Conservation (phyloP, 2,329 filamentous ascomycete genomes). For the Aspergillus chevalieri region DNA sequence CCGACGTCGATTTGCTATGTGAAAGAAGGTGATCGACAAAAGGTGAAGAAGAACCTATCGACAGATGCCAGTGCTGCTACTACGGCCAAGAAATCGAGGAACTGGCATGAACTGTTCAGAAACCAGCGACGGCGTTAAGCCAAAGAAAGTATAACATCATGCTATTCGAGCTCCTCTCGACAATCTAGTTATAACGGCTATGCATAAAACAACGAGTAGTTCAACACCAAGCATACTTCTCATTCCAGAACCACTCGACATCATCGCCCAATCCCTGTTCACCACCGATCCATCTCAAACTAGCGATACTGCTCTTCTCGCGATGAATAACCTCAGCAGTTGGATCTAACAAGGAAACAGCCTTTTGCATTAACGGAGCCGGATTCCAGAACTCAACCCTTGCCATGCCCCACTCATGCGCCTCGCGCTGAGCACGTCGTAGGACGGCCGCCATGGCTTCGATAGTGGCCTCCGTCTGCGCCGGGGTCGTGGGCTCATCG, state of each 20-base stretch:
- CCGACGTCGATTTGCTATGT: constrained; percentile 33
- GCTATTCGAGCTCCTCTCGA: too few species aligned
- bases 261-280: constrained; percentile 30
- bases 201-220: not conserved
- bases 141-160: not conserved
- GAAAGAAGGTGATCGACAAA: constrained; percentile 24
- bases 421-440: constrained; percentile 62
- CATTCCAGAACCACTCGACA: constrained; percentile 43
- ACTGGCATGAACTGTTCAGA: constrained; percentile 42
- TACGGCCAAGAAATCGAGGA: constrained; percentile 31
- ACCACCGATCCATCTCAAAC: constrained; percentile 43
- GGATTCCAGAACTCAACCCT: constrained; percentile 83
- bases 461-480: constrained; percentile 46
- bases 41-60: constrained; percentile 18
- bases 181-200: not conserved
- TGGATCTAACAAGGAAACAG: constrained; percentile 34
- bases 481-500: constrained; percentile 31
- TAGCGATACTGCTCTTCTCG: constrained; percentile 42
- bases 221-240: constrained; percentile 48
- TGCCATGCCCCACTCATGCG: constrained; percentile 62
- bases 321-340: constrained; percentile 37
- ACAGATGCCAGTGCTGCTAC: constrained; percentile 17
- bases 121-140: constrained; percentile 26
- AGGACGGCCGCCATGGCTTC: constrained; percentile 59
- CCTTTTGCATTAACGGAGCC: constrained; percentile 45